A percentile compares a stretch with the other conserved stretches of the same genome.
phyloP scores from a whole-genome alignment of 140 eudicot species.

The Stevia rebaudiana region DNA sequence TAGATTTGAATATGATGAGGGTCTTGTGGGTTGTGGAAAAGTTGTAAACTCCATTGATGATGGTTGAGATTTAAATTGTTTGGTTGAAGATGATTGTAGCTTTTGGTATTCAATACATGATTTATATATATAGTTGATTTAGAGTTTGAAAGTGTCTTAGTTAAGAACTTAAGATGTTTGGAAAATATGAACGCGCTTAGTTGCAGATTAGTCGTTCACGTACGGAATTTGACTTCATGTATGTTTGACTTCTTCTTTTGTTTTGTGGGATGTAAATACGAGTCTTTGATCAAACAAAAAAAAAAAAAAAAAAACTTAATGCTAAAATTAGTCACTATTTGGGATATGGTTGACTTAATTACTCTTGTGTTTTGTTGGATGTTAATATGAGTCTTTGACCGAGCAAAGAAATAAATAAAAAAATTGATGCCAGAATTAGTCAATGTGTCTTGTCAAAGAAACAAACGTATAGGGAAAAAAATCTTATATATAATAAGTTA shows the following conservation, averaged over 20 bases:
- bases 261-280: not conserved
- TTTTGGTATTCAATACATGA: not conserved
- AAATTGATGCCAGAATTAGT: too few species aligned
- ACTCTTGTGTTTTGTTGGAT: too few species aligned
- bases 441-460: too few species aligned
- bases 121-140: not conserved
- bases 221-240: not conserved
- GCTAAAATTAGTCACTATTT: too few species aligned
- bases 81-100: not conserved
- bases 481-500: too few species aligned
- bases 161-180: not conserved
- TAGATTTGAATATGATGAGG: conserved; percentile 19
- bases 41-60: conserved; percentile 15
- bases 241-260: conserved; percentile 1
- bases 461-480: too few species aligned
- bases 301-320: not conserved
- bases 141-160: not conserved
- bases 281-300: not conserved
- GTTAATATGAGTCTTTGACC: not conserved
- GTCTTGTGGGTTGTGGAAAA: conserved; percentile 31
- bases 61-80: not conserved
- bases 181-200: too few species aligned
- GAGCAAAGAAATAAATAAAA: not conserved
- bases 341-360: too few species aligned
- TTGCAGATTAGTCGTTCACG: too few species aligned